Evolutionary conservation across 352 stramenopile genomes (phyloP).

Genomic region (Phytophthora sansomeana): DNA sequence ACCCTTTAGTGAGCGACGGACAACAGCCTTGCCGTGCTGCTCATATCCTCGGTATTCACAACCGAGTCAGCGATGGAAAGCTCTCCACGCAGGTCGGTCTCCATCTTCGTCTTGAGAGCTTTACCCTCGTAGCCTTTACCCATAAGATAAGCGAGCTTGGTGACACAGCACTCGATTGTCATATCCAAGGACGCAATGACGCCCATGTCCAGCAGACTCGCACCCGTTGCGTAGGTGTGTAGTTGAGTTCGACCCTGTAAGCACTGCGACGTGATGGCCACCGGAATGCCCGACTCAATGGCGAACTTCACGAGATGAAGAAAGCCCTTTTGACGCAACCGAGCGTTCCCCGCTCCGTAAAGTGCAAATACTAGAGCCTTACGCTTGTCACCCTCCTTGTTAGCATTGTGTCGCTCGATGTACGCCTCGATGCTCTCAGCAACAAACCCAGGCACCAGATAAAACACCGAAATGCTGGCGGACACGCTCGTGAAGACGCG

Average conservation of each 20-base stretch:
- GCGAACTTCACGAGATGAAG: conserved; percentile 88
- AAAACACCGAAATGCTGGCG: conserved; percentile 93
- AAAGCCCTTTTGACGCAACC: conserved; percentile 88
- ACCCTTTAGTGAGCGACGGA: too few relatives aligned
- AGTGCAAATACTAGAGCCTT: conserved; percentile 93
- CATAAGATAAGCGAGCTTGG: conserved; percentile 96
- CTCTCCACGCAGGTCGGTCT: conserved; percentile 84
- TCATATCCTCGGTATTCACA: conserved; percentile 69
- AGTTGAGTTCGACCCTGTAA: conserved; percentile 93
- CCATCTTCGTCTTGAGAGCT: conserved; percentile 84
- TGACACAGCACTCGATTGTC: conserved; percentile 95
- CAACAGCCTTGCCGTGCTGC: conserved; percentile 80
- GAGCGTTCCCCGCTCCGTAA: conserved; percentile 97
- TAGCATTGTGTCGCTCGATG: conserved; percentile 66
- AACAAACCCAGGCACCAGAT: conserved; percentile 90
- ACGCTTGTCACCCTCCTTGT: conserved; percentile 40
- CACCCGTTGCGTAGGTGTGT: conserved; percentile 94
- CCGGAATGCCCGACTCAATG: conserved; percentile 83
- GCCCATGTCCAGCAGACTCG: conserved; percentile 89
- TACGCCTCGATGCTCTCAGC: conserved; percentile 88
- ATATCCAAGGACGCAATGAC: conserved; percentile 96
- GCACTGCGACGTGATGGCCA: conserved; percentile 96
- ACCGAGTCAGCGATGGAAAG: conserved; percentile 79
- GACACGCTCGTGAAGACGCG: conserved; percentile 92
- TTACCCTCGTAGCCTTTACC: conserved; percentile 77